Evolutionary conservation across 352 stramenopile genomes (phyloP).

Genomic region (Aphanomyces invadans): DNA sequence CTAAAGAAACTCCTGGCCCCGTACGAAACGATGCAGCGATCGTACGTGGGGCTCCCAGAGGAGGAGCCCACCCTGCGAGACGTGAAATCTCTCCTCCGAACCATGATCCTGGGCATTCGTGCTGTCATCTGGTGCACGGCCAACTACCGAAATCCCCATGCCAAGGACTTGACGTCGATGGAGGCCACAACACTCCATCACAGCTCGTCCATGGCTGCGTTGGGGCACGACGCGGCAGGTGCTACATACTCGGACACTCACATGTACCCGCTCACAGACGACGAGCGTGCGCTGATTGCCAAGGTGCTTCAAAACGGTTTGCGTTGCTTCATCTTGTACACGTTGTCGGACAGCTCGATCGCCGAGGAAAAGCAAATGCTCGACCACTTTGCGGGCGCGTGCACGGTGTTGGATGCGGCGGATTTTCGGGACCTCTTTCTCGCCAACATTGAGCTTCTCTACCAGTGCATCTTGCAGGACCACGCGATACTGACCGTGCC

Average conservation of each 20-base stretch:
- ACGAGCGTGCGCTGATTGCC: conserved; percentile 89
- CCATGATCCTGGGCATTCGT: conserved; percentile 97
- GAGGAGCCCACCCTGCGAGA: conserved; percentile 82
- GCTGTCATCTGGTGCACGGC: conserved; percentile 97
- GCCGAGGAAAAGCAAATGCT: conserved; percentile 93
- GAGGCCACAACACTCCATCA: conserved; percentile 37
- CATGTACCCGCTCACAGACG: conserved; percentile 83
- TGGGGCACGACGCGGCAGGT: no score
- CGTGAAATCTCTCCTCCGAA: conserved; percentile 90
- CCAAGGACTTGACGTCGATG: conserved; percentile 72
- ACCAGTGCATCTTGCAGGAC: conserved; percentile 91
- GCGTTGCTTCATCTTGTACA: conserved; percentile 91
- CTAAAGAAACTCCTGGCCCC: conserved; percentile 54
- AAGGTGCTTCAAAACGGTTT: conserved; percentile 91
- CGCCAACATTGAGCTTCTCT: conserved; percentile 84
- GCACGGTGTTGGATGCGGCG: conserved; percentile 92
- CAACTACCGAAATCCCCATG: conserved; percentile 86
- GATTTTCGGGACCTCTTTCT: conserved; percentile 90
- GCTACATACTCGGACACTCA: conserved; percentile 39
- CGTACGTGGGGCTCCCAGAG: conserved; percentile 48
- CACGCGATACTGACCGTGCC: conserved; percentile 90
- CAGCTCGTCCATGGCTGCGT: no score
- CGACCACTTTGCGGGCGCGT: conserved; percentile 94
- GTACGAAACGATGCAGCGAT: conserved; percentile 40
- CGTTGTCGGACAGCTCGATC: conserved; percentile 75